A percentile compares a stretch with the other conserved stretches of the same genome.
These are phyloP conservation scores for Austroboletus novae-zelandiae DNA, from an alignment of 1,284 basidiomycete genomes.

Conservation along the genomic window DNA sequence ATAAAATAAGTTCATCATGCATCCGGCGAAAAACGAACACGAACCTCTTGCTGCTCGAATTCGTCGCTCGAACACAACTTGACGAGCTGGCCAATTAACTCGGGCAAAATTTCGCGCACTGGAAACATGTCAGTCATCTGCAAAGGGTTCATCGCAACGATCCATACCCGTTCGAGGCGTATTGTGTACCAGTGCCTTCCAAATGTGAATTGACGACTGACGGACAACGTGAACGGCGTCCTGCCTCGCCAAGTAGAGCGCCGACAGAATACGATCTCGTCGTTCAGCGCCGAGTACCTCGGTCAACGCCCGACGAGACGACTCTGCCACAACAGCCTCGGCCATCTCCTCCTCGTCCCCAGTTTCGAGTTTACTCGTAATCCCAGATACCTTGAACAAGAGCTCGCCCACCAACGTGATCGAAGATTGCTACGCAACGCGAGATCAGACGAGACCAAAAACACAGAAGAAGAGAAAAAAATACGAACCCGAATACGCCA, in stretches of 20 bases:
- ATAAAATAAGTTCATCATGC: too few relatives aligned
- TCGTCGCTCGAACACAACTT: constrained; percentile 76
- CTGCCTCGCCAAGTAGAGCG: constrained; percentile 92
- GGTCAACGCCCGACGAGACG: constrained; percentile 80
- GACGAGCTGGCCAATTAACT: constrained; percentile 79
- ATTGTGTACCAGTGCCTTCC: constrained; percentile 97
- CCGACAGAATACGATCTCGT: constrained; percentile 87
- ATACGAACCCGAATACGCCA: constrained; percentile 89
- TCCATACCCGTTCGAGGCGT: constrained; percentile 74
- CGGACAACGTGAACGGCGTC: constrained; percentile 90
- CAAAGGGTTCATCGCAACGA: not conserved
- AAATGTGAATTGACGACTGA: constrained; percentile 92
- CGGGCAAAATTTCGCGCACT: constrained; percentile 93
- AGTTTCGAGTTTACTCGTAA: constrained; percentile 86
- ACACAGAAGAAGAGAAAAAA: not conserved
- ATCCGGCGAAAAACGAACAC: constrained; percentile 1
- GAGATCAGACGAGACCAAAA: not conserved
- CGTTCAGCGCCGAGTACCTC: constrained; percentile 89
- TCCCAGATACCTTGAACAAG: constrained; percentile 97
- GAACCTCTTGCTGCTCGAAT: constrained; percentile 88
- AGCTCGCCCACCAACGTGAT: constrained; percentile 95
- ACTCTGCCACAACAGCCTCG: constrained; percentile 68
- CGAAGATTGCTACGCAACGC: constrained; percentile 72
- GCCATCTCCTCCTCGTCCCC: constrained; percentile 77
- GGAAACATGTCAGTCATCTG: constrained; percentile 5